A percentile compares a stretch with the other conserved stretches of the same genome.
Evolutionary conservation across 2,329 filamentous ascomycete genomes (phyloP).

Genomic region (Aspergillus tanneri): DNA sequence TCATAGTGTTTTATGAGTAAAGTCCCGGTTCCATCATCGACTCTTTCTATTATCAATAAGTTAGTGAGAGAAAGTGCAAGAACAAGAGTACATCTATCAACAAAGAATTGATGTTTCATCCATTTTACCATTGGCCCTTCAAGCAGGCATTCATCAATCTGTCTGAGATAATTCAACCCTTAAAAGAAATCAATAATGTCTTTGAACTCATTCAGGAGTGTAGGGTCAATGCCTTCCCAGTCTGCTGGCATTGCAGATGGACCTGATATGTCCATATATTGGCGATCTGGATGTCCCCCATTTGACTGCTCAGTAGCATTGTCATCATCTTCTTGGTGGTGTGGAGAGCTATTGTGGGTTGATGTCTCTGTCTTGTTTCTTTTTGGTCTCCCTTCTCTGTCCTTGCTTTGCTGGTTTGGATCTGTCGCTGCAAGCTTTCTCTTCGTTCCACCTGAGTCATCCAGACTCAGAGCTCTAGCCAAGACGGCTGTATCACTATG

Average conservation of each 20-base stretch:
- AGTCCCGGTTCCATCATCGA: no score
- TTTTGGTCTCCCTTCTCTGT: conserved; percentile 2
- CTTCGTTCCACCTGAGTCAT: not conserved
- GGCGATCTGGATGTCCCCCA: not conserved
- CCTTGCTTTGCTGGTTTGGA: not conserved
- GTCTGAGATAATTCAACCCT: conserved; percentile 3
- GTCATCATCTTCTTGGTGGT: not conserved
- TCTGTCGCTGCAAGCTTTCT: conserved; percentile 4
- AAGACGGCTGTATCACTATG: not conserved
- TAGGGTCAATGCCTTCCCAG: conserved; percentile 41
- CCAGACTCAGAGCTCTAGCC: no score
- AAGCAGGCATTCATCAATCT: not conserved
- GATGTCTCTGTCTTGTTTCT: not conserved
- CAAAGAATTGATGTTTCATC: not conserved
- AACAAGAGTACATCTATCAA: no score
- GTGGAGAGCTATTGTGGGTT: not conserved
- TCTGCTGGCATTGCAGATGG: conserved; percentile 4
- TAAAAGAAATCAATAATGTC: conserved; percentile 42
- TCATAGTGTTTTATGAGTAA: no score
- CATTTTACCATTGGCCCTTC: no score
- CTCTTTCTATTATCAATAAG: no score
- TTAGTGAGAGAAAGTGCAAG: no score
- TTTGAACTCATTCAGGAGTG: conserved; percentile 42
- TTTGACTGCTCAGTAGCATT: not conserved
- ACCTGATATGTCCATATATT: not conserved